Evolutionary conservation across 345 rosid species (phyloP).

Genomic region (Lepidium didymum): DNA sequence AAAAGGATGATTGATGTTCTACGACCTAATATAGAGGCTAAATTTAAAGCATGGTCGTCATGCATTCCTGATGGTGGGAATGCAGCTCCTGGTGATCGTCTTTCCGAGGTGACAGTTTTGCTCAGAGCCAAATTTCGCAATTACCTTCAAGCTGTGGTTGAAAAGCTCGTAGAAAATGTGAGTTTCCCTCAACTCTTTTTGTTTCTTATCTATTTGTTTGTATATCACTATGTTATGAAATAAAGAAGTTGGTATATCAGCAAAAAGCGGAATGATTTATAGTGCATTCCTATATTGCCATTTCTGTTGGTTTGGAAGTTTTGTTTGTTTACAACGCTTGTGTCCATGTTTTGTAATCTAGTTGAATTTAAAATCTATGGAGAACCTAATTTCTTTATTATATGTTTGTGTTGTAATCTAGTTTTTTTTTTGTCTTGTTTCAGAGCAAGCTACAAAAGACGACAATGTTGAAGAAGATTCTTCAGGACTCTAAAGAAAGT

Average conservation of each 20-base stretch:
- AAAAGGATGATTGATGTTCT: slow-evolving; percentile 89
- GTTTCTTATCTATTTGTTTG: not conserved
- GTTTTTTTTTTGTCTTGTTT: not conserved
- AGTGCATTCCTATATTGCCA: not conserved
- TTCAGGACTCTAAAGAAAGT: slow-evolving; percentile 83
- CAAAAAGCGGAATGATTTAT: not conserved
- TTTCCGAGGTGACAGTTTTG: slow-evolving; percentile 93
- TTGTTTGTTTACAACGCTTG: too few relatives aligned
- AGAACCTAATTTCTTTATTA: not conserved
- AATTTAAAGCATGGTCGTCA: slow-evolving; percentile 87
- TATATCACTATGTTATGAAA: not conserved
- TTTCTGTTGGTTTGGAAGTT: not conserved
- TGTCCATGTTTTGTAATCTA: not conserved
- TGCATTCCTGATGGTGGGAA: slow-evolving; percentile 86
- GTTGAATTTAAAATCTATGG: not conserved
- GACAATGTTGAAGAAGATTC: slow-evolving; percentile 89
- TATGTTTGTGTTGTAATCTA: not conserved
- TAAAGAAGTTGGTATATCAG: not conserved
- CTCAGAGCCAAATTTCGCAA: slow-evolving; percentile 84
- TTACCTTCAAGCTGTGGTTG: slow-evolving; percentile 87
- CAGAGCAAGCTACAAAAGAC: slow-evolving; percentile 73
- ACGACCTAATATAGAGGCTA: slow-evolving; percentile 72
- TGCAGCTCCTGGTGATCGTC: slow-evolving; percentile 80
- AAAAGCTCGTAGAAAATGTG: slow-evolving; percentile 87
- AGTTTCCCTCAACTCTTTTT: slow-evolving; percentile 27